These are phyloP conservation scores for Filobasidium uniguttulatum DNA, from an alignment of 1,284 basidiomycete species.

Conservation along the genomic window DNA sequence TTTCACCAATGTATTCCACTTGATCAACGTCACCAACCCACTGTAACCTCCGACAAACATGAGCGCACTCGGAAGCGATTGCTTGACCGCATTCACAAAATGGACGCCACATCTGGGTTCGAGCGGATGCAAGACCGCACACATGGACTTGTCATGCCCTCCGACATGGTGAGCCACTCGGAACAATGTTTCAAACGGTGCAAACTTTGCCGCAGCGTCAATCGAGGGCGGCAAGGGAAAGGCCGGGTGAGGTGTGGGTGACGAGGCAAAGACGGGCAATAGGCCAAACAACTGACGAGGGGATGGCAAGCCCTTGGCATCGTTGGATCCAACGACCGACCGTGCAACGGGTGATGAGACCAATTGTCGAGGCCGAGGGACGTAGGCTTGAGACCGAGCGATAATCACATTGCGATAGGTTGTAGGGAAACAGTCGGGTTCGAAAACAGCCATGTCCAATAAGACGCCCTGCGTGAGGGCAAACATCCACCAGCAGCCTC, in stretches of 20 bases:
- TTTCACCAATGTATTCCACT: not conserved
- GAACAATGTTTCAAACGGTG: constrained; percentile 5
- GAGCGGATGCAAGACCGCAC: constrained; percentile 10
- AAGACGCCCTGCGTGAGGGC: constrained; percentile 12
- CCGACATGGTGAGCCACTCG: not conserved
- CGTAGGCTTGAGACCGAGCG: not conserved
- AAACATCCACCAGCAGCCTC: constrained; percentile 14
- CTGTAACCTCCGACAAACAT: constrained; percentile 12
- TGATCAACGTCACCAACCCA: constrained; percentile 7
- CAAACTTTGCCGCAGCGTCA: not conserved
- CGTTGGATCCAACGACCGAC: not conserved
- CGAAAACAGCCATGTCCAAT: constrained; percentile 7
- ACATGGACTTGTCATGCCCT: constrained; percentile 5
- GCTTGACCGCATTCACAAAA: constrained; percentile 4
- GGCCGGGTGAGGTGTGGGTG: constrained; percentile 3
- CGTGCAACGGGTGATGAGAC: constrained; percentile 3
- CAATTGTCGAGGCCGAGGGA: not conserved
- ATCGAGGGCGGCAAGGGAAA: constrained; percentile 1
- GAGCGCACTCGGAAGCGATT: constrained; percentile 3
- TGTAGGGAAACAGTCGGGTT: constrained; percentile 7
- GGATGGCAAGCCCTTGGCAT: not conserved
- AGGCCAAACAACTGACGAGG: constrained; percentile 2
- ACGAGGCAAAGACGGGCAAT: constrained; percentile 3
- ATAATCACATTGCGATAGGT: constrained; percentile 7
- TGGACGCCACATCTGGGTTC: constrained; percentile 7